phyloP scores from a whole-genome alignment of 441 rosid genomes.

The Lepidium campestre region DNA sequence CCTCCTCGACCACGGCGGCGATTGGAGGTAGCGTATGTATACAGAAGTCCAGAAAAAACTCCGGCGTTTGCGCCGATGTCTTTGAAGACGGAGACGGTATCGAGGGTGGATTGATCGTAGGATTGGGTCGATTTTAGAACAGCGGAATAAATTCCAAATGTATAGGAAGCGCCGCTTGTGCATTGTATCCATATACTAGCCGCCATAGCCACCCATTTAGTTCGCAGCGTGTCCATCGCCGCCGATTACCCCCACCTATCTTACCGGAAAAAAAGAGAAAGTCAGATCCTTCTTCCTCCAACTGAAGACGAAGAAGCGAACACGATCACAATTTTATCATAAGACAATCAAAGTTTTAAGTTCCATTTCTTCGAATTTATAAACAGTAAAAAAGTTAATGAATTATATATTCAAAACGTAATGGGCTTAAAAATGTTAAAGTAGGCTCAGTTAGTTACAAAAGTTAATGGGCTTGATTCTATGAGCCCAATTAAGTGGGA shows the following conservation, averaged over 20 bases:
- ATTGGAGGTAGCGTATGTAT: slow-evolving; percentile 39
- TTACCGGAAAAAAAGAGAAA: neutral
- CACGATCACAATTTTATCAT: neutral
- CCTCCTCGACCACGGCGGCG: slow-evolving; percentile 18
- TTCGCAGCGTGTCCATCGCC: slow-evolving; percentile 18
- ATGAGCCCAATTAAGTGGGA: neutral
- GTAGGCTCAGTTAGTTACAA: too few relatives aligned
- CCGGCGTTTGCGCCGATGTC: slow-evolving; percentile 89
- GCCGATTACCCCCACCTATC: neutral
- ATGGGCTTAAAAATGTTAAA: too few relatives aligned
- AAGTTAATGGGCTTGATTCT: neutral
- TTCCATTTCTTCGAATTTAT: too few relatives aligned
- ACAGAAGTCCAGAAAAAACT: slow-evolving; percentile 65
- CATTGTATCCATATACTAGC: slow-evolving; percentile 91
- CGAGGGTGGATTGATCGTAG: slow-evolving; percentile 88
- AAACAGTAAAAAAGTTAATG: too few relatives aligned
- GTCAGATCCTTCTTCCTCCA: neutral
- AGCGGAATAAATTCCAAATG: slow-evolving; percentile 77
- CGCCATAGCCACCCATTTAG: slow-evolving; percentile 68
- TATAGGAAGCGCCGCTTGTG: slow-evolving; percentile 57
- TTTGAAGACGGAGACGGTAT: slow-evolving; percentile 87
- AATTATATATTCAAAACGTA: too few relatives aligned
- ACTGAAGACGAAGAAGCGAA: neutral
- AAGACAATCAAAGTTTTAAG: too few relatives aligned
- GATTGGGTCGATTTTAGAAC: slow-evolving; percentile 63